Evolutionary conservation across 1,284 basidiomycete genomes (phyloP).

Genomic region (Heterobasidion occidentale): DNA sequence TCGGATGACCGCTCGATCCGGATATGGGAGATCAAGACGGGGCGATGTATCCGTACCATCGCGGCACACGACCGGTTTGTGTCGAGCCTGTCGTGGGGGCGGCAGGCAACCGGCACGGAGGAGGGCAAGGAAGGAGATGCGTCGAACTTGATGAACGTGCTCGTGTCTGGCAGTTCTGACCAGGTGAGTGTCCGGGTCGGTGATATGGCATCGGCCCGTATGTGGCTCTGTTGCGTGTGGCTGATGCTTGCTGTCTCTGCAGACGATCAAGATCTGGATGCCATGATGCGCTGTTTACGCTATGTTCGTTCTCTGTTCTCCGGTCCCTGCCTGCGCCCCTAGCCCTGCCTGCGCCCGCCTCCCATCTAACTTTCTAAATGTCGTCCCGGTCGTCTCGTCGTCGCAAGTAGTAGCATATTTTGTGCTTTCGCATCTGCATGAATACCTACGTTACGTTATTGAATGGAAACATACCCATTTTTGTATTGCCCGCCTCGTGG

Average conservation of each 20-base stretch:
- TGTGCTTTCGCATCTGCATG: too few species aligned
- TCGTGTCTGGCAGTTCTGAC: slow-evolving; percentile 62
- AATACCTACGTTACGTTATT: too few species aligned
- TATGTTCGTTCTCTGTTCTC: too few species aligned
- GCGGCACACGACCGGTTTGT: slow-evolving; percentile 72
- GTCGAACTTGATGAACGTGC: slow-evolving; percentile 49
- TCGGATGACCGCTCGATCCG: slow-evolving; percentile 75
- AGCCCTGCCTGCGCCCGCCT: too few species aligned
- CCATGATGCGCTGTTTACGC: slow-evolving; percentile 10
- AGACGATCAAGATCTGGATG: slow-evolving; percentile 29
- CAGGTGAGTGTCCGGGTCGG: slow-evolving; percentile 20
- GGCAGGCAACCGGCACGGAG: slow-evolving; percentile 35
- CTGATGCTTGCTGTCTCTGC: slow-evolving; percentile 24
- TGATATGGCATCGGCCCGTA: not conserved
- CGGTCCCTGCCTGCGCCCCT: too few species aligned
- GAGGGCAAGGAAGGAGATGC: slow-evolving; percentile 25
- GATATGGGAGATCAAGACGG: slow-evolving; percentile 67
- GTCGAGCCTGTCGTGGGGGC: slow-evolving; percentile 58
- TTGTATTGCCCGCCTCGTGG: too few species aligned
- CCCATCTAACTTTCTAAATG: too few species aligned
- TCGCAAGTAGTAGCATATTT: too few species aligned
- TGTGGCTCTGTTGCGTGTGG: not conserved
- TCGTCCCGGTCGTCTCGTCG: too few species aligned
- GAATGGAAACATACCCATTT: too few species aligned
- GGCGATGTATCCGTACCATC: slow-evolving; percentile 59